Conservation (phyloP, 2,329 filamentous ascomycete genomes). For the Sarocladiaceae sp. region DNA sequence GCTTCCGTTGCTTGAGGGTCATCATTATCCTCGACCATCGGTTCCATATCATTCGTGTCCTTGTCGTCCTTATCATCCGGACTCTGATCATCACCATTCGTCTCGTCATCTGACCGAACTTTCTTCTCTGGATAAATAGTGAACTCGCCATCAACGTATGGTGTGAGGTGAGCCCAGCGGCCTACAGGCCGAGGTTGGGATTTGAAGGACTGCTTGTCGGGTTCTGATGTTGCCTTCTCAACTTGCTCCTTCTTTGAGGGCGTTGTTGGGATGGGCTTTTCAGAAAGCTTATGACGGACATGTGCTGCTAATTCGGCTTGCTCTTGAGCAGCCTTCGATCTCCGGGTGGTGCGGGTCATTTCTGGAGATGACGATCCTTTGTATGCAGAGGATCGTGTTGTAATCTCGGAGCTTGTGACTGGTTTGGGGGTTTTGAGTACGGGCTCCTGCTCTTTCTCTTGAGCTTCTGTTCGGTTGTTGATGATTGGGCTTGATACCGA, state of each 20-base stretch:
- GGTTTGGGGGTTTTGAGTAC: background rate
- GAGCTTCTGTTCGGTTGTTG: background rate
- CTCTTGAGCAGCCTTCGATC: slow-evolving; percentile 6
- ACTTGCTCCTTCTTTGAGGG: slow-evolving; percentile 9
- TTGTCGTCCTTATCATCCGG: slow-evolving; percentile 26
- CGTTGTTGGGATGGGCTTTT: slow-evolving; percentile 5
- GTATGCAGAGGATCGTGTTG: slow-evolving; percentile 1
- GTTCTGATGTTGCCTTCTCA: background rate
- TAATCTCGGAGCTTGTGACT: background rate
- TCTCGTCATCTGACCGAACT: slow-evolving; percentile 23
- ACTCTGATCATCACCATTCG: slow-evolving; percentile 23
- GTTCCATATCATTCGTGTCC: slow-evolving; percentile 15
- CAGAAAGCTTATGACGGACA: background rate
- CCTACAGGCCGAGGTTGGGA: slow-evolving; percentile 26
- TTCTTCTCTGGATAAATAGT: slow-evolving; percentile 35
- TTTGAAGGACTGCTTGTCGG: slow-evolving; percentile 12
- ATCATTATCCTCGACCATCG: slow-evolving; percentile 25
- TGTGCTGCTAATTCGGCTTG: slow-evolving; percentile 6
- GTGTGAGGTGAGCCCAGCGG: slow-evolving; percentile 34
- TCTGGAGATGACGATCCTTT: slow-evolving; percentile 3
- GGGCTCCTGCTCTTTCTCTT: background rate
- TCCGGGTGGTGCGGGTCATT: slow-evolving; percentile 6
- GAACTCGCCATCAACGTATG: slow-evolving; percentile 35
- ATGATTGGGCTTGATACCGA: background rate
- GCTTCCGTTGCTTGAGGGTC: slow-evolving; percentile 25